These are phyloP conservation scores for Poa annua DNA, from an alignment of 176 grass and related monocot species.

Conservation along the genomic window DNA sequence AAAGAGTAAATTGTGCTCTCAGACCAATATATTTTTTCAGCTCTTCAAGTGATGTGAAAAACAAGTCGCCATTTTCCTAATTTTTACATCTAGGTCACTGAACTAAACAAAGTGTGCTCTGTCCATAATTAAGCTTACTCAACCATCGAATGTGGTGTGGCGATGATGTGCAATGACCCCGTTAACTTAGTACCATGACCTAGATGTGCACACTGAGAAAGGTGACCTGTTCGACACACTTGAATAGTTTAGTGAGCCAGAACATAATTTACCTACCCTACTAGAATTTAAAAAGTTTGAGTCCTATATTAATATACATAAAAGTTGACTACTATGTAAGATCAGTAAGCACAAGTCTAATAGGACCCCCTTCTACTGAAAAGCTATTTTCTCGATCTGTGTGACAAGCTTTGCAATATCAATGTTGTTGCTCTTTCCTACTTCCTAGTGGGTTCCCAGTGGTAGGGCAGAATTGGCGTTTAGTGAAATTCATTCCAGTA, in stretches of 20 bases:
- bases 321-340: constrained; percentile 5
- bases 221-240: not conserved
- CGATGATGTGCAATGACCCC: not conserved
- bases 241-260: not conserved
- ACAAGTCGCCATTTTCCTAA: not conserved
- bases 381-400: constrained; percentile 6
- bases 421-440: not conserved
- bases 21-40: not conserved
- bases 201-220: not conserved
- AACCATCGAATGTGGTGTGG: not conserved
- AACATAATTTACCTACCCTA: constrained; percentile 7
- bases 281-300: not conserved
- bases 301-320: not conserved
- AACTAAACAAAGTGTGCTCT: not conserved
- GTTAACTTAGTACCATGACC: not conserved
- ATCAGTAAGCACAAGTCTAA: not conserved
- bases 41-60: not conserved
- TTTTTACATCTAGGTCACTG: not conserved
- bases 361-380: not conserved
- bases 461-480: not conserved
- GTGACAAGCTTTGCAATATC: not conserved
- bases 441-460: not conserved
- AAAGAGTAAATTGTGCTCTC: not conserved
- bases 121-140: not conserved
- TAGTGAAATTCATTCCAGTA: not conserved